Conservation (phyloP, 345 rosid genomes). For the Microcos paniculata region DNA sequence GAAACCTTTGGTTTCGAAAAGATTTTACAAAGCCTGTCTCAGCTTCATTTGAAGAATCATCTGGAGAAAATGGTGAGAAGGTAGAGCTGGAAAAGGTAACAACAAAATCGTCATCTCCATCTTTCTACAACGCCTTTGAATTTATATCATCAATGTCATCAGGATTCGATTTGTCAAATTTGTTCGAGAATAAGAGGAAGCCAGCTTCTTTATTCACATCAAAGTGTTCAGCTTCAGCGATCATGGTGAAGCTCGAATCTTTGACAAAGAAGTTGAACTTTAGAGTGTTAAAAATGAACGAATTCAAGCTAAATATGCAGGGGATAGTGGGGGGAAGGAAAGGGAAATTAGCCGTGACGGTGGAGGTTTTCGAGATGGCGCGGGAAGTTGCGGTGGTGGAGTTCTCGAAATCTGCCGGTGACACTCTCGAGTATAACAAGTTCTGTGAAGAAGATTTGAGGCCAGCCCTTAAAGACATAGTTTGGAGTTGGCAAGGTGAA, state of each 20-base stretch:
- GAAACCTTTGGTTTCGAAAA: conserved; percentile 17
- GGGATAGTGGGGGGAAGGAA: conserved; percentile 54
- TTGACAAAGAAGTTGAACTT: conserved; percentile 56
- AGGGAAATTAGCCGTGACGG: conserved; percentile 54
- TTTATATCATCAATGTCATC: conserved; percentile 80
- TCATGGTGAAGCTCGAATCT: conserved; percentile 50
- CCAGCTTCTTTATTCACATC: conserved; percentile 64
- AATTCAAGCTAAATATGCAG: conserved; percentile 48
- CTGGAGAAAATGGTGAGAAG: conserved; percentile 12
- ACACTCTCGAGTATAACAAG: conserved; percentile 50
- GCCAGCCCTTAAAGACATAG: conserved; percentile 75
- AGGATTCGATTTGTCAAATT: conserved; percentile 69
- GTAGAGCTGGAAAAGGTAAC: not conserved
- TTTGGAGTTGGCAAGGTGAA: conserved; percentile 95
- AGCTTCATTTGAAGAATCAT: conserved; percentile 31
- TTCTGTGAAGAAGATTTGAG: conserved; percentile 69
- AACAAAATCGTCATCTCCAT: conserved; percentile 16
- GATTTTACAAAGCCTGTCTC: conserved; percentile 23
- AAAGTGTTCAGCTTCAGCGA: conserved; percentile 35
- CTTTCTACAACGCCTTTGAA: conserved; percentile 70
- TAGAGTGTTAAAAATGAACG: conserved; percentile 40
- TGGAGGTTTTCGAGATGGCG: conserved; percentile 63
- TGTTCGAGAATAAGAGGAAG: conserved; percentile 56
- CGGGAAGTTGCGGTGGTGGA: conserved; percentile 69
- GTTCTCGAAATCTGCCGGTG: conserved; percentile 60